Base-by-base conservation (phyloP, 2,329 filamentous ascomycete genomes). In the Tolypocladium nubicola region DNA sequence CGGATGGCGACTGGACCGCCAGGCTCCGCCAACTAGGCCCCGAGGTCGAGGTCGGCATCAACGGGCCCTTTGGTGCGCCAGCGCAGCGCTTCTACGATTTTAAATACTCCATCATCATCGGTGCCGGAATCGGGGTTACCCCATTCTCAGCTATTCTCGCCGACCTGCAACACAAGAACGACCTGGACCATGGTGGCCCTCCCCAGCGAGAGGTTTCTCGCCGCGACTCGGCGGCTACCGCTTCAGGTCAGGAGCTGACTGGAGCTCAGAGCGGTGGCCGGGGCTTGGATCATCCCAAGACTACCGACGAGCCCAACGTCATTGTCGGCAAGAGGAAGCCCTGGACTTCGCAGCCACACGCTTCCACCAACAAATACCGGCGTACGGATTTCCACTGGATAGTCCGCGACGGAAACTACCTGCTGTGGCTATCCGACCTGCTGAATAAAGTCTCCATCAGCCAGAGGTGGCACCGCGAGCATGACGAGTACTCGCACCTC, bases 351-450 rank as follows among this genome's bases (percentile, higher is more conserved):
- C 39, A 43, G 19, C 8, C 40, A 21, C 40, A 23, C 8, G 61
- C 7, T 47, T 56, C 2, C 41, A 59, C 69, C 1, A 62, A 69
- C 26, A 68, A 70, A 57, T 76, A 78, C 60, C 75, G 80, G 39
- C 74, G 79, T 4, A 76, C 82, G 1, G 81, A 84, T 62, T 83
- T 84, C 58, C 80, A 84, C 66, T 84, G 81, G 81, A 81, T 80
- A 61, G 80, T 83, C 0, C 78, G 80, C 26, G 79, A 83, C 52
- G 74, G 75, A 57, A 82, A 82, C 65, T 74, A 79, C 54, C 72
- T 84, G 0, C 71, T 79, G 3, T 83, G 81, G 81, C 79, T 84
- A 55, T 80, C 80, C 0, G 76, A 81, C 61, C 74, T 83, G 0
- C 73, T 83, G 6, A 83, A 83, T 62, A 67, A 72, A 14, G 75